These are phyloP conservation scores for Fusarium sp. DNA, from an alignment of 2,329 filamentous ascomycete genomes.

Conservation along the genomic window DNA sequence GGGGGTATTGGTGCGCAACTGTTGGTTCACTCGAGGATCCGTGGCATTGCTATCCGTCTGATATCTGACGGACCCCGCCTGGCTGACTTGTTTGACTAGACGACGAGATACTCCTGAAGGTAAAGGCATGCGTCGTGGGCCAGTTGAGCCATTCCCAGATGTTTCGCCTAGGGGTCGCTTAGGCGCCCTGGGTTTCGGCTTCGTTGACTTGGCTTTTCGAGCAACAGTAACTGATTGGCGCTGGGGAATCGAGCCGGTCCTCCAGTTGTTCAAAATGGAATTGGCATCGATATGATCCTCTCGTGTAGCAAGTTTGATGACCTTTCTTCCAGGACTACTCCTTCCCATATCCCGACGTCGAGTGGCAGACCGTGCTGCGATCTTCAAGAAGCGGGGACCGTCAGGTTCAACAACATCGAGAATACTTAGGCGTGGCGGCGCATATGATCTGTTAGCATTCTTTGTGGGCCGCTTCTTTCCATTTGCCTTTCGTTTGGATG, in stretches of 20 bases:
- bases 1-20: slow-evolving; percentile 9
- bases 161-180: slow-evolving; percentile 43
- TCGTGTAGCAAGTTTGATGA: slow-evolving; percentile 73
- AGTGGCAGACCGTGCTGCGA: slow-evolving; percentile 72
- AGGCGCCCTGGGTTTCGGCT: slow-evolving; percentile 16
- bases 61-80: slow-evolving; percentile 51
- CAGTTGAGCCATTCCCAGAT: slow-evolving; percentile 43
- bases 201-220: slow-evolving; percentile 31
- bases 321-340: slow-evolving; percentile 68
- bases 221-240: slow-evolving; percentile 54
- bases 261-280: slow-evolving; percentile 70
- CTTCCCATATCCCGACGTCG: slow-evolving; percentile 65
- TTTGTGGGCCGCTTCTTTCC: slow-evolving; percentile 18
- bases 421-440: slow-evolving; percentile 70
- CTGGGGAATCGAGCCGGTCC: slow-evolving; percentile 65
- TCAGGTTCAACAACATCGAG: slow-evolving; percentile 70
- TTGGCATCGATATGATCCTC: slow-evolving; percentile 72
- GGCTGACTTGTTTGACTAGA: slow-evolving; percentile 51
- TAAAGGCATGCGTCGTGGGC: slow-evolving; percentile 4
- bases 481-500: slow-evolving; percentile 7
- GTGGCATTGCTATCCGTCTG: slow-evolving; percentile 12
- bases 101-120: slow-evolving; percentile 40
- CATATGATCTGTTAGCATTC: slow-evolving; percentile 12
- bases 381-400: slow-evolving; percentile 71
- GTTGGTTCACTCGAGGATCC: slow-evolving; percentile 7